phyloP scores from a whole-genome alignment of 371 early-diverging fungal genomes.

The Catenaria anguillulae region DNA sequence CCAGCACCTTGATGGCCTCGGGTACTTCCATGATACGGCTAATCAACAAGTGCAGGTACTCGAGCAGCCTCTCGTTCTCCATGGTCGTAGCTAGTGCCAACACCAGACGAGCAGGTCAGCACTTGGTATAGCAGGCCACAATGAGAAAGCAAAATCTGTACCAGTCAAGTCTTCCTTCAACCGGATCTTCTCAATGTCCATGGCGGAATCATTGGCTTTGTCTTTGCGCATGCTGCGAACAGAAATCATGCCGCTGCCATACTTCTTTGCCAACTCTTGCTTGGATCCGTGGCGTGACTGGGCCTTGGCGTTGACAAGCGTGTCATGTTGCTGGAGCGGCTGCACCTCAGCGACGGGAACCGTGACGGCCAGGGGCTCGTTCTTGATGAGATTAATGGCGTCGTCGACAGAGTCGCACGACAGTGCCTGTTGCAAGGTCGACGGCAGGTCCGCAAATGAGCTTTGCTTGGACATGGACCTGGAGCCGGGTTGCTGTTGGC shows the following conservation, averaged over 20 bases:
- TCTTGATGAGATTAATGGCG: background rate
- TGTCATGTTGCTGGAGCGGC: too few species aligned
- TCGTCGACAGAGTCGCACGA: background rate
- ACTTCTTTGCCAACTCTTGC: too few species aligned
- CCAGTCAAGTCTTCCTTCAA: background rate
- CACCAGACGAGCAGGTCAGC: background rate
- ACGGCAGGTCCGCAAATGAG: background rate
- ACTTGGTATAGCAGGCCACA: background rate
- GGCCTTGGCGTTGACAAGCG: too few species aligned
- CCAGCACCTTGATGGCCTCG: conserved; percentile 1
- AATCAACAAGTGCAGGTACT: conserved; percentile 2
- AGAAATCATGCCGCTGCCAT: too few species aligned
- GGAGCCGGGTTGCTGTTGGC: background rate
- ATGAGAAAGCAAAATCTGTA: background rate
- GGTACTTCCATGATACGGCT: conserved; percentile 1
- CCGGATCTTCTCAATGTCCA: background rate
- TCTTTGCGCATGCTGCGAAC: background rate
- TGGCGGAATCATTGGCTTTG: too few species aligned
- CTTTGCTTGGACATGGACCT: background rate
- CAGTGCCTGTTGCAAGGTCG: background rate
- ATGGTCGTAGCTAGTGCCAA: background rate
- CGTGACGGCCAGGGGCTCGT: background rate
- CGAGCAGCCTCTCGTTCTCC: conserved; percentile 4
- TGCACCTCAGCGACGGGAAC: too few species aligned
- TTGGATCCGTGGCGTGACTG: too few species aligned